phyloP scores from a whole-genome alignment of 257 asterid genomes.

The Nicotiana tomentosiformis region DNA sequence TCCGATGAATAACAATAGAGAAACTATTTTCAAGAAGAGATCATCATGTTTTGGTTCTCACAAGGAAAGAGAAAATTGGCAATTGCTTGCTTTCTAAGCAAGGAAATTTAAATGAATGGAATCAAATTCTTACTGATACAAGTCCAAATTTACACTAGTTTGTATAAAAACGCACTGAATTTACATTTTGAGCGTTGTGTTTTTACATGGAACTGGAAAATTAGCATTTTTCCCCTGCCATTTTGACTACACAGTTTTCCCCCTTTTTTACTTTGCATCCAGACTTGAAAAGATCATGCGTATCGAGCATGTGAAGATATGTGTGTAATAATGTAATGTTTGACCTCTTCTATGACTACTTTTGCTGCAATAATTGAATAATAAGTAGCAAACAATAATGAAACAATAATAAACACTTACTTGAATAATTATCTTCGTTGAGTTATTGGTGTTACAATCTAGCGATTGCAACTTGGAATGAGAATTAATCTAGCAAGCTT shows the following conservation, averaged over 20 bases:
- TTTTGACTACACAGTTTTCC: background rate
- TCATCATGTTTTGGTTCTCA: background rate
- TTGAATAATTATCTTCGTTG: background rate
- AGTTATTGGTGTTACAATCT: background rate
- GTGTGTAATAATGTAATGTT: background rate
- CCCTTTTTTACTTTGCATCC: background rate
- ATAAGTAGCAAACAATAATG: background rate
- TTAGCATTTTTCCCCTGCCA: background rate
- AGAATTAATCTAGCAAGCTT: background rate
- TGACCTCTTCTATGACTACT: constrained; percentile 7
- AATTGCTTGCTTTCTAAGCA: background rate
- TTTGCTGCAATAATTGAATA: background rate
- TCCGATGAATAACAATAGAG: background rate
- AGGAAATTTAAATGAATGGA: background rate
- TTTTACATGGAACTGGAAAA: background rate
- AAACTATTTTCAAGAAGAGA: background rate
- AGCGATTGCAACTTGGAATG: background rate
- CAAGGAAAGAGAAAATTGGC: background rate
- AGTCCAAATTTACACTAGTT: background rate
- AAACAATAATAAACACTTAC: background rate
- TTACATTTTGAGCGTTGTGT: background rate
- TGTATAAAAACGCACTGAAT: background rate
- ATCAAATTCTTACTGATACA: background rate
- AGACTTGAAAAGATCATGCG: background rate
- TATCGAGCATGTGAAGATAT: background rate